A percentile compares a stretch with the other conserved stretches of the same genome.
Evolutionary conservation across 2,329 filamentous ascomycete genomes (phyloP).

Genomic region (Cladosporium velox): DNA sequence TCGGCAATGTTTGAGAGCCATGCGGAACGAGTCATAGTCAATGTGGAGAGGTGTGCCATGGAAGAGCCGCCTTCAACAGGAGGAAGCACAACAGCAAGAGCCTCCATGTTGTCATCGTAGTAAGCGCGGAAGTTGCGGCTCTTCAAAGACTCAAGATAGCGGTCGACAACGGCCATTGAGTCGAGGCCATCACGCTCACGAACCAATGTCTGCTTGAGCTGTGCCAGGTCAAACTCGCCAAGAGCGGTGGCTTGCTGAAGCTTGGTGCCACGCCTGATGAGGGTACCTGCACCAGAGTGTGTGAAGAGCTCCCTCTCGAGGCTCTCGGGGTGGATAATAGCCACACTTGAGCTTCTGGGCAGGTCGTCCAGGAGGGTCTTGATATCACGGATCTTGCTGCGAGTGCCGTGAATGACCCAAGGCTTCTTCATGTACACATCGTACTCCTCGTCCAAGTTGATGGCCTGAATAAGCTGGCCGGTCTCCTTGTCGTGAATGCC

Average conservation of each 20-base stretch:
- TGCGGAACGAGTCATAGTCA: conserved; percentile 90
- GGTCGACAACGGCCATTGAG: conserved; percentile 79
- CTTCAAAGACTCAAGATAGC: conserved; percentile 78
- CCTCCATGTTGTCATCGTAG: conserved; percentile 92
- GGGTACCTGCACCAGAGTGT: conserved; percentile 88
- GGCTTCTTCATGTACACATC: conserved; percentile 88
- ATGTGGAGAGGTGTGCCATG: conserved; percentile 83
- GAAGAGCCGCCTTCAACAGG: conserved; percentile 63
- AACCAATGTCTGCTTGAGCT: conserved; percentile 79
- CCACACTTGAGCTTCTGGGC: conserved; percentile 88
- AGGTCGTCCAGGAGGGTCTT: conserved; percentile 88
- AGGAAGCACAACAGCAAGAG: conserved; percentile 83
- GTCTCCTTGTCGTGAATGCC: conserved; percentile 91
- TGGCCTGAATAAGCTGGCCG: conserved; percentile 93
- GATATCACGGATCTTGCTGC: conserved; percentile 96
- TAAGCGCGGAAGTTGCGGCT: conserved; percentile 85
- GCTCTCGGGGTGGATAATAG: conserved; percentile 95
- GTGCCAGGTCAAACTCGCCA: conserved; percentile 69
- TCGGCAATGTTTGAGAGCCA: conserved; percentile 95
- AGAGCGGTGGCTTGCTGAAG: conserved; percentile 72
- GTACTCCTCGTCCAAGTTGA: conserved; percentile 96
- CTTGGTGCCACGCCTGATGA: conserved; percentile 91
- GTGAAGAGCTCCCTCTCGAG: conserved; percentile 97
- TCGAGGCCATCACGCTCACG: conserved; percentile 80
- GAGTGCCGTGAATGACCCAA: conserved; percentile 93